Base-by-base conservation (phyloP, 2,329 filamentous ascomycete species). In the Pseudogymnoascus destructans region DNA sequence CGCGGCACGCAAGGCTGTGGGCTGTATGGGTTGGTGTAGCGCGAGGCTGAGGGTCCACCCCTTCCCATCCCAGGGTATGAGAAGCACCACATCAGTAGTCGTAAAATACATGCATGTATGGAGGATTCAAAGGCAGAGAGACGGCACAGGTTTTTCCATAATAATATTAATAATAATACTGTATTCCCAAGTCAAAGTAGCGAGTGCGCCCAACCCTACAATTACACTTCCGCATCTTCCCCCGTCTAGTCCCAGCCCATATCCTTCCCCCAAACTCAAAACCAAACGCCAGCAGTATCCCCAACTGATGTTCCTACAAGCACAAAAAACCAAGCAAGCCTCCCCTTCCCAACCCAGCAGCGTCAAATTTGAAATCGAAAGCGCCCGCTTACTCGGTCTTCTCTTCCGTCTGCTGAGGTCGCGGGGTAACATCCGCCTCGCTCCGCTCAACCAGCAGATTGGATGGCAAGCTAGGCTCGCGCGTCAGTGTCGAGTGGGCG, bases 391-490 rank as follows among this genome's bases (percentile, higher is more conserved):
- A 42, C 17, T 42, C 38, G 6, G 38, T 4, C 38, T 42, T 42
- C 38, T n/a, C 19, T 4, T 13, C 9, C 38, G 10, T 9, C 9
- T 21, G 15, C 17, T 2, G 9, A 40, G 36, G 38, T 13, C 38
- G 38, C 19, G 38, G 38, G 1, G 38, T 42, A 23, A 42, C 38
- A 42, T 42, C 38, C 10, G 2, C 11, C 38, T 42, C 38, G 19
- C 38, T 42, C 19, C 38, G 9, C 19, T 23, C 38, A 42, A 42
- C 17, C 17, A 42, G 38, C 19, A 70, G 58, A 40, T 68, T 66
- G 7, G 68, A 70, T 5, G 66, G 60, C 7, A 62, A 66, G 5
- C 63, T 63, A 10, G 68, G 68, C 40, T 69, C 68, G 58, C 66
- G 66, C 10, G 68, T 67, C 33, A 66, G 65, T 0, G 64, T 38